Evolutionary conservation across 2,329 filamentous ascomycete species (phyloP), one percentile per base, ranked within the genome.

Genomic region (Hymenoscyphus albidus): DNA sequence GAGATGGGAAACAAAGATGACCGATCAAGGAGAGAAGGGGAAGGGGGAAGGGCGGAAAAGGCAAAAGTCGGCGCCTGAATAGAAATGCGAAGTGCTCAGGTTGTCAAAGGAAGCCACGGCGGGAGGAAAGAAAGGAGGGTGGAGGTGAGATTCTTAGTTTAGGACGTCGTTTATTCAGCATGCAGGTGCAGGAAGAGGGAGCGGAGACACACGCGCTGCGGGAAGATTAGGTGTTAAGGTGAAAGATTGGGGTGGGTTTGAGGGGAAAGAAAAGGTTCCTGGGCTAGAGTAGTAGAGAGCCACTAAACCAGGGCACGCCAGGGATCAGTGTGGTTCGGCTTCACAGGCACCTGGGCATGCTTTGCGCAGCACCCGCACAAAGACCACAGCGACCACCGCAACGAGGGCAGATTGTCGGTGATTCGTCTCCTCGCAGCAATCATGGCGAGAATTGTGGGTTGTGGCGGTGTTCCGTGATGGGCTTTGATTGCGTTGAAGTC

Each of bases 21-120:
- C 35, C 9, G 35, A 35, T 35, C 67, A 69, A 55, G 63, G 55
- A 66, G 60, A 55, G 64, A 65, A 65, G 63, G 62, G 58, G 58
- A 70, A 65, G 65, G 66, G 12, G 14, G 13, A 10, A 56, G 14
- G n/a, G 31, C 14, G 51, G 22, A 55, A 31, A 27, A 5, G 22
- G 31, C 27, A 2, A 27, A 27, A 27, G 27, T 27, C 27, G 27
- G 27, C 27, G 27, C 27, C 27, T 27, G 54, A 38, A 57, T 27
- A 57, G 31, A 32, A n/a, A 7, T 35, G 35, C 5, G 13, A 32
- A n/a, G 5, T 35, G 35, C 35, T 35, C 35, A 27, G 27, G 27
- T 35, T 35, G 22, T 32, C 13, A 6, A 42, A 32, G 5, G 59
- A n/a, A 27, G 42, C 18, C 18, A 35, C 5, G 27, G 39, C 32